Evolutionary conservation across 164 flowering plant species (phyloP).

Genomic region (Tetrastigma voinierianum): DNA sequence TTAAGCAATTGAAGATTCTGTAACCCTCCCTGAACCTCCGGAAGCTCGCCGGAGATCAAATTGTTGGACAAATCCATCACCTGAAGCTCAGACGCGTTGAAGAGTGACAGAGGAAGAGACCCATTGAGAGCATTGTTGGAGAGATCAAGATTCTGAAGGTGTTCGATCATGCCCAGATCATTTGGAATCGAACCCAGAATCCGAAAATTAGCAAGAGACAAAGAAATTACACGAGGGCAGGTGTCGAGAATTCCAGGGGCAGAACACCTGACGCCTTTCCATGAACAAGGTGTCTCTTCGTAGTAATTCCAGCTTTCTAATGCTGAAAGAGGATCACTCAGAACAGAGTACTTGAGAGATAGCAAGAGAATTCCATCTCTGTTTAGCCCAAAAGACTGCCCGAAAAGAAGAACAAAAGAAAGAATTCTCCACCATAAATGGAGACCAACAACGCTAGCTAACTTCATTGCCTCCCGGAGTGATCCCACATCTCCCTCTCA

Average conservation of each 20-base stretch:
- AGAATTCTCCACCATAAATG: constrained; percentile 26
- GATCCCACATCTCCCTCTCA: constrained; percentile 35
- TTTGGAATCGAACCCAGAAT: constrained; percentile 68
- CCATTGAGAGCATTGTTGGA: constrained; percentile 85
- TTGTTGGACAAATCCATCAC: constrained; percentile 65
- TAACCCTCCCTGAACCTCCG: constrained; percentile 35
- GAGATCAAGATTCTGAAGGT: constrained; percentile 64
- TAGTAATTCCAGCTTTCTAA: constrained; percentile 58
- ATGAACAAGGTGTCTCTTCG: constrained; percentile 72
- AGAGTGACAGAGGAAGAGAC: constrained; percentile 56
- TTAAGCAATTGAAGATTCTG: constrained; percentile 56
- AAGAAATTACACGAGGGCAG: constrained; percentile 38
- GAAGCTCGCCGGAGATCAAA: constrained; percentile 61
- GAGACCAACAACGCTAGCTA: constrained; percentile 13
- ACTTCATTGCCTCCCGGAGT: constrained; percentile 35
- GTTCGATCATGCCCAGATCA: constrained; percentile 51
- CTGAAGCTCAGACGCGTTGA: constrained; percentile 55
- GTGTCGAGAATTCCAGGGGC: constrained; percentile 8
- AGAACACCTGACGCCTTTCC: constrained; percentile 72
- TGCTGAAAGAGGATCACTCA: constrained; percentile 57
- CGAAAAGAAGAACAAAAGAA: constrained; percentile 11
- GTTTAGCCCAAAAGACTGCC: constrained; percentile 40
- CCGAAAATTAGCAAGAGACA: constrained; percentile 59
- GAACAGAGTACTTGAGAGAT: constrained; percentile 66
- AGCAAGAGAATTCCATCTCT: constrained; percentile 66